Conservation (phyloP, 1,284 basidiomycete genomes). For the Austroboletus novae-zelandiae region DNA sequence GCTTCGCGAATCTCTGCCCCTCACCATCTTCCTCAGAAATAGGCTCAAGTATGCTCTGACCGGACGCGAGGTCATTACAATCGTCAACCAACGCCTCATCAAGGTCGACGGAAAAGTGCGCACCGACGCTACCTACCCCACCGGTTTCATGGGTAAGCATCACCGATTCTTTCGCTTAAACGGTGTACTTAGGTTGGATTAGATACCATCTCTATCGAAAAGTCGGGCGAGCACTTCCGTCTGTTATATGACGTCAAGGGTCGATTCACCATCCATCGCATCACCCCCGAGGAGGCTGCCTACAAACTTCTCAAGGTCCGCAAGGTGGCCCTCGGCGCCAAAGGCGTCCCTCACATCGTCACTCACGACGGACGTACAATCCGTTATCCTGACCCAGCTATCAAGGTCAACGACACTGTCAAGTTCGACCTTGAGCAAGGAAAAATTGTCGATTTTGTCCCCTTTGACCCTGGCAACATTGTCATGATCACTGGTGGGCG, state of each 20-base stretch:
- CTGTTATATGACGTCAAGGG: slow-evolving; percentile 99
- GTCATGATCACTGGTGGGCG: slow-evolving; percentile 98
- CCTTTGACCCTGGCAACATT: slow-evolving; percentile 97
- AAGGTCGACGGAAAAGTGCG: slow-evolving; percentile 99
- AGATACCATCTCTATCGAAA: slow-evolving; percentile 98
- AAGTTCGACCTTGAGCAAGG: slow-evolving; percentile 95
- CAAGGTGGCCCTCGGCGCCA: slow-evolving; percentile 88
- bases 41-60: slow-evolving; percentile 98
- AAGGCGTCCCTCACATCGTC: slow-evolving; percentile 95
- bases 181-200: slow-evolving; percentile 1
- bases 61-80: slow-evolving; percentile 92
- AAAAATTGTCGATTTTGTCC: slow-evolving; percentile 93
- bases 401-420: slow-evolving; percentile 97
- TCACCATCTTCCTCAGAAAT: slow-evolving; percentile 97
- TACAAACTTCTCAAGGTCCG: slow-evolving; percentile 99
- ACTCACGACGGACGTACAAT: slow-evolving; percentile 99
- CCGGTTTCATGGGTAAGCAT: slow-evolving; percentile 91
- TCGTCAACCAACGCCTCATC: slow-evolving; percentile 95
- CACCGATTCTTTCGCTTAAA: not conserved
- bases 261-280: slow-evolving; percentile 99
- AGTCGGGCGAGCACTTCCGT: slow-evolving; percentile 99
- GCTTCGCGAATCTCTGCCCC: slow-evolving; percentile 94
- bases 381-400: slow-evolving; percentile 96
- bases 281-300: slow-evolving; percentile 94
- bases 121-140: slow-evolving; percentile 96